Percentiles rank a stretch among this genome's conserved stretches.
These are phyloP conservation scores for Saccharata proteae DNA, from an alignment of 2,329 filamentous ascomycete species.

Conservation along the genomic window DNA sequence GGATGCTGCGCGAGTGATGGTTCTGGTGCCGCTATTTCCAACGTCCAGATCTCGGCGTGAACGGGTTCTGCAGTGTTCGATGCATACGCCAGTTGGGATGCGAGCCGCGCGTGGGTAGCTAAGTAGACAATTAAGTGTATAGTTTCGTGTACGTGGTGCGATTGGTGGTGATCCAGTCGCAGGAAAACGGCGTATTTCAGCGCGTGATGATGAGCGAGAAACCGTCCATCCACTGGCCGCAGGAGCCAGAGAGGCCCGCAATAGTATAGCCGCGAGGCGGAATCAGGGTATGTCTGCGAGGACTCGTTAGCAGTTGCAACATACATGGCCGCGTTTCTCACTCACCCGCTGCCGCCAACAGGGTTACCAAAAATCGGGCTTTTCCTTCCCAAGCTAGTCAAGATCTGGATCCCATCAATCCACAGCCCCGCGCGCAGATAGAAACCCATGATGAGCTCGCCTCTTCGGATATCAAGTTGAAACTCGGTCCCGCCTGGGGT, in stretches of 20 bases:
- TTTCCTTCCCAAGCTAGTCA: slow-evolving; percentile 79
- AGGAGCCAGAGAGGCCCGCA: slow-evolving; percentile 76
- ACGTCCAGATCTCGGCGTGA: too few relatives aligned
- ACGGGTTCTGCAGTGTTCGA: too few relatives aligned
- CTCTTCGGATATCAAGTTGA: slow-evolving; percentile 68
- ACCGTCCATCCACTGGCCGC: slow-evolving; percentile 69
- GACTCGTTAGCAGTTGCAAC: slow-evolving; percentile 13
- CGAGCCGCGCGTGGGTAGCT: too few relatives aligned
- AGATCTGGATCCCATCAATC: slow-evolving; percentile 80
- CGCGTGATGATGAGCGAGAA: slow-evolving; percentile 71
- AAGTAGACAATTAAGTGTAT: too few relatives aligned
- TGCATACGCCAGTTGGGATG: too few relatives aligned
- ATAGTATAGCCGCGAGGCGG: slow-evolving; percentile 82
- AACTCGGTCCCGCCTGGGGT: slow-evolving; percentile 61
- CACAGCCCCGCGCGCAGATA: slow-evolving; percentile 66
- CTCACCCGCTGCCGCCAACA: slow-evolving; percentile 70
- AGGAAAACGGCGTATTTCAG: slow-evolving; percentile 35
- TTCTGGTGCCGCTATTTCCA: too few relatives aligned
- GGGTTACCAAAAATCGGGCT: slow-evolving; percentile 77
- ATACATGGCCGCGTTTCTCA: slow-evolving; percentile 15
- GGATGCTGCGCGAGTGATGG: too few relatives aligned
- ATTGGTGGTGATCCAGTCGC: too few relatives aligned
- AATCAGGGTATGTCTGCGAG: slow-evolving; percentile 65
- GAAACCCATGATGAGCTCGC: slow-evolving; percentile 82
- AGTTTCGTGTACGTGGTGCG: too few relatives aligned